Percentiles rank a stretch among this genome's conserved stretches.
These are phyloP conservation scores for Cordyceps fumosorosea DNA, from an alignment of 2,329 filamentous ascomycete genomes.

Conservation along the genomic window DNA sequence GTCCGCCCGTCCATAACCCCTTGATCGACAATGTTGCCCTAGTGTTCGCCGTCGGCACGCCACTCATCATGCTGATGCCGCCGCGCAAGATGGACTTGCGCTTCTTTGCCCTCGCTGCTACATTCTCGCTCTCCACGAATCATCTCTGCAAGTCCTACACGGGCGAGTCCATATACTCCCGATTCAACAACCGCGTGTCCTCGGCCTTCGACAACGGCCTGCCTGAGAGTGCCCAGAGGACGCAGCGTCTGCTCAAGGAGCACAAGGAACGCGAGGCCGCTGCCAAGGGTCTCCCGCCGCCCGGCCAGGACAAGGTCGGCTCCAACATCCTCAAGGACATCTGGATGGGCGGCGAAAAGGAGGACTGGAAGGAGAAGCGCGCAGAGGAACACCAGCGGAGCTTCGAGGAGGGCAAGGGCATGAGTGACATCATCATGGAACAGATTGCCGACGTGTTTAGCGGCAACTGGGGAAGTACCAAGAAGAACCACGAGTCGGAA, in stretches of 20 bases:
- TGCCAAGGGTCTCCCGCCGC: slow-evolving; percentile 16
- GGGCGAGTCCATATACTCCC: slow-evolving; percentile 44
- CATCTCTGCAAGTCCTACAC: slow-evolving; percentile 52
- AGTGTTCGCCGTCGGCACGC: slow-evolving; percentile 39
- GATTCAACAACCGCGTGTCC: slow-evolving; percentile 36
- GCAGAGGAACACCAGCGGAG: slow-evolving; percentile 45
- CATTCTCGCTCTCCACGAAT: slow-evolving; percentile 47
- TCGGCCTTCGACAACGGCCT: slow-evolving; percentile 46
- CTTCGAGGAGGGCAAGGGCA: slow-evolving; percentile 48
- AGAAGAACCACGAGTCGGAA: slow-evolving; percentile 21
- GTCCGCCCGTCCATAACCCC: slow-evolving; percentile 29
- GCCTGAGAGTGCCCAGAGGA: slow-evolving; percentile 47
- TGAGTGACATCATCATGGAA: slow-evolving; percentile 49
- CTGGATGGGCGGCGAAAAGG: slow-evolving; percentile 53
- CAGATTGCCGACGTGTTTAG: slow-evolving; percentile 50
- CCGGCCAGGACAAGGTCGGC: slow-evolving; percentile 23
- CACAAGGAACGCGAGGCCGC: slow-evolving; percentile 36
- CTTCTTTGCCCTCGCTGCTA: slow-evolving; percentile 41
- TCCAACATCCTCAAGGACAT: slow-evolving; percentile 36
- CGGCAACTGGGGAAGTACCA: slow-evolving; percentile 28
- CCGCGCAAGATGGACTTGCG: slow-evolving; percentile 47
- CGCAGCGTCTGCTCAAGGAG: slow-evolving; percentile 39
- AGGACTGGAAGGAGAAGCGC: slow-evolving; percentile 48
- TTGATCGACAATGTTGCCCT: slow-evolving; percentile 43
- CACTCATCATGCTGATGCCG: slow-evolving; percentile 43